Evolutionary conservation across 1,284 basidiomycete genomes (phyloP).

Genomic region (Trichosporon sp.): DNA sequence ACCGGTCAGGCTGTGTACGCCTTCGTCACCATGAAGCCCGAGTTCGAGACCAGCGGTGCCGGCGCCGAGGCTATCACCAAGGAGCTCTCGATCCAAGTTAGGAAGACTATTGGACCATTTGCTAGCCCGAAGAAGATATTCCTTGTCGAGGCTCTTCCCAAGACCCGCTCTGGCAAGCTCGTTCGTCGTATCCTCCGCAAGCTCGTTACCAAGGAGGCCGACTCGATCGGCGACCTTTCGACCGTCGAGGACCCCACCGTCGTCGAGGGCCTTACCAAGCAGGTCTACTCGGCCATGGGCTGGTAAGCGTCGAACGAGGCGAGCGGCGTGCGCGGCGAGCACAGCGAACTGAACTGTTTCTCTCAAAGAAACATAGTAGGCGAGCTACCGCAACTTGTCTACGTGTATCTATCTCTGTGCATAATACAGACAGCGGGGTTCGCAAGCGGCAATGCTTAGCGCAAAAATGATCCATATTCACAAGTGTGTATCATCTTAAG

Average conservation of each 20-base stretch:
- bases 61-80: conserved; percentile 75
- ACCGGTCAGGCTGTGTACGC: conserved; percentile 76
- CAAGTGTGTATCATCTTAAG: too few relatives aligned
- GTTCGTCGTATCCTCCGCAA: conserved; percentile 94
- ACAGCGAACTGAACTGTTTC: too few relatives aligned
- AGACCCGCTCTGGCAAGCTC: conserved; percentile 96
- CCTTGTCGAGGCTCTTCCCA: conserved; percentile 84
- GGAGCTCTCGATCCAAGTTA: conserved; percentile 90
- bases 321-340: too few relatives aligned
- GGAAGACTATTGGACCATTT: conserved; percentile 89
- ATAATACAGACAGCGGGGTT: too few relatives aligned
- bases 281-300: conserved; percentile 24
- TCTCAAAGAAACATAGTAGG: too few relatives aligned
- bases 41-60: conserved; percentile 72
- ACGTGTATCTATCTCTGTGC: background rate
- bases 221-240: conserved; percentile 89
- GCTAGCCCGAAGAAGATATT: conserved; percentile 91
- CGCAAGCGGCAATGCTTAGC: too few relatives aligned
- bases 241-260: conserved; percentile 84
- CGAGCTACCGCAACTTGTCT: background rate
- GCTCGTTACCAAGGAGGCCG: conserved; percentile 88
- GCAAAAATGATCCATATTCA: too few relatives aligned
- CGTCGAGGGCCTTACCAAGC: conserved; percentile 61
- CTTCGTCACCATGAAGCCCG: conserved; percentile 69
- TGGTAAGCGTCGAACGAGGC: background rate